These are phyloP conservation scores for Cnidoscolus chayamansa DNA, from an alignment of 441 rosid species.

Conservation along the genomic window DNA sequence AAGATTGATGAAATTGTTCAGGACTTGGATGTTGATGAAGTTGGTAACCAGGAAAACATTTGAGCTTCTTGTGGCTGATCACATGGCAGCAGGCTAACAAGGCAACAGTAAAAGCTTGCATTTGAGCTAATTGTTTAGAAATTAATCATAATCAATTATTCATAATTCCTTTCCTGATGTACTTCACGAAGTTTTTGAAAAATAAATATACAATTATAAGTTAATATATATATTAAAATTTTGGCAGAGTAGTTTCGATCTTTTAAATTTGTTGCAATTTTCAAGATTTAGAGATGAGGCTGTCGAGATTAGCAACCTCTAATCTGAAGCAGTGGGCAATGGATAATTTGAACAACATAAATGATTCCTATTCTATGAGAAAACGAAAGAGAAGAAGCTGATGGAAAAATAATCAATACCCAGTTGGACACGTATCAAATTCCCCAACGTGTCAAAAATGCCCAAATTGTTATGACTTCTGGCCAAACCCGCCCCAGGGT, in stretches of 20 bases:
- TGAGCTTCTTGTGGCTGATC: not conserved
- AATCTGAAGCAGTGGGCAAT: slow-evolving; percentile 94
- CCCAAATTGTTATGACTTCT: not conserved
- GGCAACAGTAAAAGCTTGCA: not conserved
- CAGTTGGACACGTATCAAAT: no score
- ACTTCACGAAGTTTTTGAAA: not conserved
- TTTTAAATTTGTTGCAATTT: no score
- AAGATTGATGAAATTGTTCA: slow-evolving; percentile 80
- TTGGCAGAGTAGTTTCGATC: no score
- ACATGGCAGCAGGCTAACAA: not conserved
- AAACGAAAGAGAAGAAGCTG: no score
- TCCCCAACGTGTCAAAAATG: not conserved
- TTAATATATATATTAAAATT: no score
- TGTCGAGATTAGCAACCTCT: slow-evolving; percentile 77
- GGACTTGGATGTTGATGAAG: slow-evolving; percentile 49
- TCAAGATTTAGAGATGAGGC: slow-evolving; percentile 53
- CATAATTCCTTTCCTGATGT: not conserved
- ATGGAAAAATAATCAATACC: no score
- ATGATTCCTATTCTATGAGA: slow-evolving; percentile 40
- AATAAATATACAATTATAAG: no score
- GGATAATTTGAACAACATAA: slow-evolving; percentile 78
- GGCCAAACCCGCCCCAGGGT: slow-evolving; percentile 10
- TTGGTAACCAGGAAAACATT: slow-evolving; percentile 29
- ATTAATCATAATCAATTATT: no score
- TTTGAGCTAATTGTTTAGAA: no score